These are phyloP conservation scores for Saposhnikovia divaricata DNA, from an alignment of 129 eudicot genomes.

Conservation along the genomic window DNA sequence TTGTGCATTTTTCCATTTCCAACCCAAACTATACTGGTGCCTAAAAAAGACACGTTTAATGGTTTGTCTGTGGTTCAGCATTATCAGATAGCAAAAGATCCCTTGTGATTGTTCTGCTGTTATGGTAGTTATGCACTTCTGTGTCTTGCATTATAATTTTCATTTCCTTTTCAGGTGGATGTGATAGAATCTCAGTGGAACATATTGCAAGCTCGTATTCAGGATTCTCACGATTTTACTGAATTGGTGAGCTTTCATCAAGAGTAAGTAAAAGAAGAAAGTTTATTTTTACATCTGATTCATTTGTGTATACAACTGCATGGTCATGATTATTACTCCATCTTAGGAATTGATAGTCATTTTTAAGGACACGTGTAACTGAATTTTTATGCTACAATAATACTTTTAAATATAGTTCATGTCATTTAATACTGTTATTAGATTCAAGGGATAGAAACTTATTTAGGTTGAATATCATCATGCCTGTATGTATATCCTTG, in stretches of 20 bases:
- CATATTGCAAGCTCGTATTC: slow-evolving; percentile 82
- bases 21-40: not conserved
- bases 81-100: not conserved
- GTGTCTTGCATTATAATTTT: not conserved
- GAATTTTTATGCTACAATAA: not conserved
- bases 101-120: not conserved
- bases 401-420: not conserved
- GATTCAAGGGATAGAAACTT: not conserved
- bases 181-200: slow-evolving; percentile 99
- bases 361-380: not conserved
- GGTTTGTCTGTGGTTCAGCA: not conserved
- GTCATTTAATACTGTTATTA: not conserved
- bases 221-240: slow-evolving; percentile 86
- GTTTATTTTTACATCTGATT: not conserved
- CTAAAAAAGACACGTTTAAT: not conserved
- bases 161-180: slow-evolving; percentile 54
- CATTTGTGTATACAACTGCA: not conserved
- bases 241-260: slow-evolving; percentile 90
- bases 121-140: slow-evolving; percentile 5
- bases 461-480: not conserved
- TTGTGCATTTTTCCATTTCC: not conserved
- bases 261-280: slow-evolving; percentile 56
- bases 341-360: not conserved
- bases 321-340: not conserved
- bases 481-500: not conserved